phyloP scores from a whole-genome alignment of 108 stramenopile genomes.

The Craspedostauros australis region DNA sequence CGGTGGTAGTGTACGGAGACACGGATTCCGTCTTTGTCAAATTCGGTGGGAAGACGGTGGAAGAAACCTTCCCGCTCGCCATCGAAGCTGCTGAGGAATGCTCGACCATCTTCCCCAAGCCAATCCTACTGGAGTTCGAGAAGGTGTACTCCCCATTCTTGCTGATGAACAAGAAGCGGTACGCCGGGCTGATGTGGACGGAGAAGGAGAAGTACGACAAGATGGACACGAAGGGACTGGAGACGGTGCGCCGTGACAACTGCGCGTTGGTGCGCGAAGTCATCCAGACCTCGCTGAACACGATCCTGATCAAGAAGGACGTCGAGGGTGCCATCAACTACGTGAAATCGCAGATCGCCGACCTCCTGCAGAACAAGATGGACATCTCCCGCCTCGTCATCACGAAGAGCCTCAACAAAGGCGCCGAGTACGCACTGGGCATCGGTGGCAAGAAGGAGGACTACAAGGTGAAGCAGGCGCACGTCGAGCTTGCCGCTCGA shows the following conservation, averaged over 20 bases:
- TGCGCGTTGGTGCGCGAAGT: slow-evolving; percentile 96
- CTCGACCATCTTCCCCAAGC: slow-evolving; percentile 91
- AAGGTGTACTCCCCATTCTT: slow-evolving; percentile 99
- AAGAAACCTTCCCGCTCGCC: slow-evolving; percentile 92
- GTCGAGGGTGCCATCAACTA: slow-evolving; percentile 88
- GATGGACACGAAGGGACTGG: slow-evolving; percentile 98
- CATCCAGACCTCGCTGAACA: slow-evolving; percentile 94
- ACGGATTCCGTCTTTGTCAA: slow-evolving; percentile 99
- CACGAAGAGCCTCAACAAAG: slow-evolving; percentile 97
- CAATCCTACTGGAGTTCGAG: slow-evolving; percentile 91
- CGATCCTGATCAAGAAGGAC: slow-evolving; percentile 93
- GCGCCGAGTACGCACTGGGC: slow-evolving; percentile 88
- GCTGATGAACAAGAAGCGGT: slow-evolving; percentile 99
- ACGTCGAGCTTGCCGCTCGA: slow-evolving; percentile 97
- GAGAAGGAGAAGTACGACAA: slow-evolving; percentile 94
- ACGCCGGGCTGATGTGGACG: slow-evolving; percentile 98
- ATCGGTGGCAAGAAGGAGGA: slow-evolving; percentile 89
- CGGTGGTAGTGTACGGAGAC: slow-evolving; percentile 97
- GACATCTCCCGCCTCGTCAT: slow-evolving; percentile 97
- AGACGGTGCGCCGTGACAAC: slow-evolving; percentile 99
- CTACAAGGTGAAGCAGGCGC: slow-evolving; percentile 96
- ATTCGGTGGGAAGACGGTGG: slow-evolving; percentile 90
- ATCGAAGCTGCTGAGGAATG: slow-evolving; percentile 92
- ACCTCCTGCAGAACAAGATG: slow-evolving; percentile 98
- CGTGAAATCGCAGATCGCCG: slow-evolving; percentile 88